These are phyloP conservation scores for Coemansia asiatica DNA, from an alignment of 192 early-diverging fungal genomes.

Conservation along the genomic window DNA sequence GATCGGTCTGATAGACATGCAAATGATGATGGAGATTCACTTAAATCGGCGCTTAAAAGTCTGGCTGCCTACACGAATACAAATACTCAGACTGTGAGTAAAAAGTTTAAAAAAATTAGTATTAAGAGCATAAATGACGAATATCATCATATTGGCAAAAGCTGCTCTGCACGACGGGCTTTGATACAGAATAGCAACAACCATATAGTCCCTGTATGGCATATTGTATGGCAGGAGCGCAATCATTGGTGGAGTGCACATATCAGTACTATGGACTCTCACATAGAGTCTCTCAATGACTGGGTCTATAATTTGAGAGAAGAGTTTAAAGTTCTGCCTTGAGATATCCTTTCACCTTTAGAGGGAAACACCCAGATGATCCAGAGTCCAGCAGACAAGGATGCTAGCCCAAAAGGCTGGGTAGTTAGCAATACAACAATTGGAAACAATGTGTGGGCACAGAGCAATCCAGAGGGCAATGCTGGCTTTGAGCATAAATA, in stretches of 20 bases:
- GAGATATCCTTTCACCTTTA: conserved; percentile 41
- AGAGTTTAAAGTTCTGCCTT: conserved; percentile 83
- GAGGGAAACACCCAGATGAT: conserved; percentile 52
- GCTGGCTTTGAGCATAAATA: conserved; percentile 71
- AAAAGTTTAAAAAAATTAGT: not conserved
- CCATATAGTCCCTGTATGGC: conserved; percentile 74
- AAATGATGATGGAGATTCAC: not conserved
- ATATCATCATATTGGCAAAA: not conserved
- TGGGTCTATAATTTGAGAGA: conserved; percentile 71
- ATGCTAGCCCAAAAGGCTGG: conserved; percentile 72
- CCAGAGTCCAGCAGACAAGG: conserved; percentile 59
- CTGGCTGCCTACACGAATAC: not conserved
- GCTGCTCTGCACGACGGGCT: not conserved
- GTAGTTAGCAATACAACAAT: conserved; percentile 64
- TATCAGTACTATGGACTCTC: conserved; percentile 61
- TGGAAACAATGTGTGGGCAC: conserved; percentile 92
- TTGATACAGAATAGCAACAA: conserved; percentile 25
- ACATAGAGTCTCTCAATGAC: conserved; percentile 72
- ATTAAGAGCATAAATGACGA: not conserved
- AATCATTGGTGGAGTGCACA: conserved; percentile 81
- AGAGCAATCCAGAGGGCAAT: conserved; percentile 74
- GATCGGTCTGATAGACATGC: not conserved
- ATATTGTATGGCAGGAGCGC: conserved; percentile 73
- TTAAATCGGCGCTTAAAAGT: not conserved
- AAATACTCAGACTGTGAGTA: too few species aligned